phyloP scores from a whole-genome alignment of 2,329 filamentous ascomycete species.

The Curvularia sp. region DNA sequence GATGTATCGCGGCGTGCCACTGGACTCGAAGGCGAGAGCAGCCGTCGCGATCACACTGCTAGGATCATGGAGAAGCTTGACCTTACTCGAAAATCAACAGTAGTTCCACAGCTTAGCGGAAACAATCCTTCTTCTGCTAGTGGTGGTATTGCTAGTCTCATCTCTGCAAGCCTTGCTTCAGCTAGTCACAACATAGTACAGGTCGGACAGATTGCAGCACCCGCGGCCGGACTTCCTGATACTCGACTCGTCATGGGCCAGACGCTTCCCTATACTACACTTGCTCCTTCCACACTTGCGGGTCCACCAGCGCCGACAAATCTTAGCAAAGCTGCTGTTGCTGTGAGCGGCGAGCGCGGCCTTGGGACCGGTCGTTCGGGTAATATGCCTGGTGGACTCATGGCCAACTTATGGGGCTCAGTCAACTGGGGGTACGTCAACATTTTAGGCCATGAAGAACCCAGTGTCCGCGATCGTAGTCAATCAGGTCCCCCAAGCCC shows the following conservation, averaged over 20 bases:
- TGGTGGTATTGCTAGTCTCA: constrained; percentile 80
- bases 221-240: constrained; percentile 47
- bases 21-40: constrained; percentile 72
- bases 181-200: constrained; percentile 82
- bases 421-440: constrained; percentile 79
- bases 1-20: constrained; percentile 68
- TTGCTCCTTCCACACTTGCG: constrained; percentile 83
- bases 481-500: constrained; percentile 49
- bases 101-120: constrained; percentile 57
- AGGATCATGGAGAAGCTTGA: constrained; percentile 94
- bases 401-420: constrained; percentile 94
- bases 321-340: constrained; percentile 83
- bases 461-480: constrained; percentile 38
- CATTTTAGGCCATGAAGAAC: constrained; percentile 63
- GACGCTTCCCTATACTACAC: constrained; percentile 65
- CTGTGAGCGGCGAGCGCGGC: constrained; percentile 78
- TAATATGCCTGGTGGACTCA: constrained; percentile 80
- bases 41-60: constrained; percentile 79
- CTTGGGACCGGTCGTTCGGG: constrained; percentile 68
- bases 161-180: constrained; percentile 75
- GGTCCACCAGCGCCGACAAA: constrained; percentile 84
- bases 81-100: constrained; percentile 79
- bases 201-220: constrained; percentile 59
- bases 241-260: constrained; percentile 48
- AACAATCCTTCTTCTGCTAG: constrained; percentile 57